Conservation (phyloP, 352 stramenopile genomes). For the Plasmopara viticola region DNA sequence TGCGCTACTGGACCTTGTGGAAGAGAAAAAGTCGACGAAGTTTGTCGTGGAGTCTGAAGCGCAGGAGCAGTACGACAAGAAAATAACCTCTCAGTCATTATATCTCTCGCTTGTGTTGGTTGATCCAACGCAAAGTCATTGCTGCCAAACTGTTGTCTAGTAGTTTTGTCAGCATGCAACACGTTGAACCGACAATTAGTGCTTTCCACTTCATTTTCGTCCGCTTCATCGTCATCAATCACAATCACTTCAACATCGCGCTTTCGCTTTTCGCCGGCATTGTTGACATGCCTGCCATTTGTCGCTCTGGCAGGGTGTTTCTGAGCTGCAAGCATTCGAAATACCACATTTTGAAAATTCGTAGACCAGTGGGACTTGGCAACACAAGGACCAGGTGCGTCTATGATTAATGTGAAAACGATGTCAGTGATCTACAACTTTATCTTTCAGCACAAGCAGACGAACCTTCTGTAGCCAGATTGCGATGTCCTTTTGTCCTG, state of each 20-base stretch:
- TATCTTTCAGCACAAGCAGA: not conserved
- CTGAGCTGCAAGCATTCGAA: constrained; percentile 26
- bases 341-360: constrained; percentile 36
- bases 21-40: not conserved
- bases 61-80: not conserved
- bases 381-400: constrained; percentile 34
- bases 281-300: constrained; percentile 2
- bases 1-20: constrained; percentile 1
- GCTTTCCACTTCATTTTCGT: not conserved
- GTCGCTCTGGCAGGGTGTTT: constrained; percentile 3
- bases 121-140: not conserved
- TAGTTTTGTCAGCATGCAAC: constrained; percentile 2
- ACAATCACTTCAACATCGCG: constrained; percentile 54
- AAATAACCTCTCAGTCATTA: not conserved
- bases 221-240: constrained; percentile 36
- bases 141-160: not conserved
- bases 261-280: constrained; percentile 37
- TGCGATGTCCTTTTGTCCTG: constrained; percentile 28
- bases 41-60: not conserved
- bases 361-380: constrained; percentile 36
- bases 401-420: constrained; percentile 15
- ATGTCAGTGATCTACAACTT: constrained; percentile 1
- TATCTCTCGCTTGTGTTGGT: not conserved
- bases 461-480: constrained; percentile 38
- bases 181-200: not conserved